A percentile compares a stretch with the other conserved stretches of the same genome.
Conservation (phyloP, 2,329 filamentous ascomycete species). For the Ophiostoma novo-ulmi region DNA sequence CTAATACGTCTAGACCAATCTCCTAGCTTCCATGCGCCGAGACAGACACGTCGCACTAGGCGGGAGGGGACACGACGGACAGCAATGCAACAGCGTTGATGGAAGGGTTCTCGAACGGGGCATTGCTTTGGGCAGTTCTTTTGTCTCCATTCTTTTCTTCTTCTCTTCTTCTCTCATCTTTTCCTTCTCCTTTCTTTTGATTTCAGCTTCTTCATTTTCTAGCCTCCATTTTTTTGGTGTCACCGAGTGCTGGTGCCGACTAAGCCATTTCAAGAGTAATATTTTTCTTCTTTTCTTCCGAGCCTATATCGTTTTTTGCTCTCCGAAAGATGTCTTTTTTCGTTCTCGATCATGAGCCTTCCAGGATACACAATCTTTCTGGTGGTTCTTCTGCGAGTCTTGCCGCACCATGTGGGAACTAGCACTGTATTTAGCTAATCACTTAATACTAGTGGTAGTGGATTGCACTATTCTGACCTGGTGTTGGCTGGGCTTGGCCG, state of each 20-base stretch:
- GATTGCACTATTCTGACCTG: not conserved
- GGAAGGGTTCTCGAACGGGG: slow-evolving; percentile 6
- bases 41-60: not conserved
- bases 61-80: not conserved
- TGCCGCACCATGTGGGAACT: not conserved
- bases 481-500: not conserved
- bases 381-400: not conserved
- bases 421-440: not conserved
- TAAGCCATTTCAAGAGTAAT: not conserved
- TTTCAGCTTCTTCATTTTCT: not conserved
- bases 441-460: not conserved
- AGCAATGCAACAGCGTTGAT: slow-evolving; percentile 6
- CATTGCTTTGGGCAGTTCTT: not conserved
- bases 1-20: not conserved
- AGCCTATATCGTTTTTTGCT: not conserved
- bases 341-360: not conserved
- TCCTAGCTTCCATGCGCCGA: not conserved
- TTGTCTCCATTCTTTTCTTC: not conserved
- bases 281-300: not conserved
- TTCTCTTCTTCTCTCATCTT: not conserved
- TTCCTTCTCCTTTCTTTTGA: too few relatives aligned
- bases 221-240: not conserved
- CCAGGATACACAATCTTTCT: not conserved
- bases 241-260: not conserved
- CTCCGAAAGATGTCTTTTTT: not conserved